Conservation (phyloP, 192 early-diverging fungal species). For the Funneliformis mosseae region DNA sequence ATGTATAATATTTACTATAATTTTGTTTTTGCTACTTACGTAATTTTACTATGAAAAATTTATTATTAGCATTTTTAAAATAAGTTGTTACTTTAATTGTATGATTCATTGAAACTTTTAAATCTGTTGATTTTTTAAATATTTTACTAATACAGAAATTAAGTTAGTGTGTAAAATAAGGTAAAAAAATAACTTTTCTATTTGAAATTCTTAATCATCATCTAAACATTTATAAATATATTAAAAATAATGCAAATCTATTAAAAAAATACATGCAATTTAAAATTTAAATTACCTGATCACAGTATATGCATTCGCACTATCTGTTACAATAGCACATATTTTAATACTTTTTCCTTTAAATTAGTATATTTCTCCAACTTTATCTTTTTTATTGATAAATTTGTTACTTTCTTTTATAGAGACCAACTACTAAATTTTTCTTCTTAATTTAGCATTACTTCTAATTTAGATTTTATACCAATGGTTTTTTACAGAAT, state of each 20-base stretch:
- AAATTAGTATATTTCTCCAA: too few species aligned
- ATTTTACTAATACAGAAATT: too few species aligned
- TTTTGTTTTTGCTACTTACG: too few species aligned
- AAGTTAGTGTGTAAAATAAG: not conserved
- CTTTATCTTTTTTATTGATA: too few species aligned
- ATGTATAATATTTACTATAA: not conserved
- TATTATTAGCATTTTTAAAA: not conserved
- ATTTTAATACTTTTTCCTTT: not conserved
- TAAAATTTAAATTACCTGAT: not conserved
- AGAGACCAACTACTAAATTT: too few species aligned
- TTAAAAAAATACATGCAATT: not conserved
- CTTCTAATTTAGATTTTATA: too few species aligned
- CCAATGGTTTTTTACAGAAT: too few species aligned
- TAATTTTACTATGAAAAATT: too few species aligned
- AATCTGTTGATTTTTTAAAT: not conserved
- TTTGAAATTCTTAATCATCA: not conserved
- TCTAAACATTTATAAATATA: not conserved
- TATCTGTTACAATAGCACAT: conserved; percentile 13
- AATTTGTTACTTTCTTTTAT: too few species aligned
- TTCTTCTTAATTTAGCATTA: too few species aligned
- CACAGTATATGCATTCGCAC: not conserved
- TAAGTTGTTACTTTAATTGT: not conserved
- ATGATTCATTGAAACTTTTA: not conserved
- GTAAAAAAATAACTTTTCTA: not conserved
- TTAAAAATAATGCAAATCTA: not conserved